phyloP scores from a whole-genome alignment of 1,284 basidiomycete species.

The Pisolithus thermaeus region DNA sequence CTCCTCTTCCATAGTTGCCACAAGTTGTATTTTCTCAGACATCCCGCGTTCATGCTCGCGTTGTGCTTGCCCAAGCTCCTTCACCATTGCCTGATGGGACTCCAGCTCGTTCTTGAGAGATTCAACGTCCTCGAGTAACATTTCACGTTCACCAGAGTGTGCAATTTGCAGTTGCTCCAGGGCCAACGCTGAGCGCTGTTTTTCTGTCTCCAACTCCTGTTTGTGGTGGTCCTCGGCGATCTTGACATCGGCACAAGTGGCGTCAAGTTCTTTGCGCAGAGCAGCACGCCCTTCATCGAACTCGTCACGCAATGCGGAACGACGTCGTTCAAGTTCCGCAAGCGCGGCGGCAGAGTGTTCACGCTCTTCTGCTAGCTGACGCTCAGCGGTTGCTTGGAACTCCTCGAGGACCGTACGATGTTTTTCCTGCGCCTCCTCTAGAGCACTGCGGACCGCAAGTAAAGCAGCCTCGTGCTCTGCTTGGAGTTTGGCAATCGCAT shows the following conservation, averaged over 20 bases:
- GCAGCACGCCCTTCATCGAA: conserved; percentile 23
- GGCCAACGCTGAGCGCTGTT: conserved; percentile 26
- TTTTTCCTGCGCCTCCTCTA: conserved; percentile 42
- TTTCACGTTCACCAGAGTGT: conserved; percentile 32
- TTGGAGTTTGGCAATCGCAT: conserved; percentile 36
- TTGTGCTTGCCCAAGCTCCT: conserved; percentile 47
- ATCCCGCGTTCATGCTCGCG: conserved; percentile 46
- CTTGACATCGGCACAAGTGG: conserved; percentile 11
- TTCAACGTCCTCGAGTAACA: conserved; percentile 47
- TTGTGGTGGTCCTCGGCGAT: conserved; percentile 15
- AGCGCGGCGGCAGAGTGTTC: conserved; percentile 33
- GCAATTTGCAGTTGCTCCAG: conserved; percentile 31
- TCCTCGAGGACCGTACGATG: conserved; percentile 40
- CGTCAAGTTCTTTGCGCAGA: conserved; percentile 25
- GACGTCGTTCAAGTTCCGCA: conserved; percentile 32
- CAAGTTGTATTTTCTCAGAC: conserved; percentile 42
- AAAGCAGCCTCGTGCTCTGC: conserved; percentile 44
- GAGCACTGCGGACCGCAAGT: conserved; percentile 35
- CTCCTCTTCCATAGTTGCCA: conserved; percentile 45
- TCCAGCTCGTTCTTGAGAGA: conserved; percentile 56
- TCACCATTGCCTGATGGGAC: conserved; percentile 53
- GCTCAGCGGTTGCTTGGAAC: conserved; percentile 33
- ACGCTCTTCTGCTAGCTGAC: conserved; percentile 35
- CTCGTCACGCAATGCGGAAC: conserved; percentile 25
- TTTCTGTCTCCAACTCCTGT: conserved; percentile 28